Base-by-base conservation (phyloP, 2,329 filamentous ascomycete genomes). In the Colletotrichum simmondsii region DNA sequence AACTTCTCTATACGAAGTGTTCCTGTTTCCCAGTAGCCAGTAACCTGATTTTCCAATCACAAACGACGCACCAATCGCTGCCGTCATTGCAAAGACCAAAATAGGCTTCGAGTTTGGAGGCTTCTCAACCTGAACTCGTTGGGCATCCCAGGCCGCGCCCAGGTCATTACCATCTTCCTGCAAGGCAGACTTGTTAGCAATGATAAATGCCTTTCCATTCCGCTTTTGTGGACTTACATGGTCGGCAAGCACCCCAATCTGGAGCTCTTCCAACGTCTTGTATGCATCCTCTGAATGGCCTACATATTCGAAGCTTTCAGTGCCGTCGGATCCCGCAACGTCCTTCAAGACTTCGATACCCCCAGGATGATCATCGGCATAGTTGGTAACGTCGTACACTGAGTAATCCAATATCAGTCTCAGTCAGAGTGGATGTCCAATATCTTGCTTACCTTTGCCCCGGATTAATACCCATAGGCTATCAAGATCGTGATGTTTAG, bases 231-330 rank as follows among this genome's bases (percentile, higher is more conserved):
- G 8, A 65, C 67, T 8, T 1, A 70, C 67, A 19, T 65, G n/a
- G 3, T 53, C 28, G 2, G 59, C 37, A 2, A 70, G 42, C 5
- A 65, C 37, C 10, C 59, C 67, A 10, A 70, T 28, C 14, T 70
- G 67, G 24, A 65, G 62, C 19, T 28, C 32, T 11, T 53, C 30
- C 2, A 71, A 54, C 7, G 58, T 58, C 7, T 53, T 53, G n/a
- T 62, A 42, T 2, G 69, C 69, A 3, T 58, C 59, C 11, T 63
- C 57, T 1, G 64, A 62, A 14, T 72, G 68, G 2, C 64, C 58
- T 4, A 63, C 69, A 7, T 68, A 72, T 28, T 72, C 69, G n/a
- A 68, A 72, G 22, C 57, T 68, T 58, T 72, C 69, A 7, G 69
- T 72, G 11, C 57, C 64, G 24, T 72, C 69, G 6, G 58, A 62